Base-by-base conservation (phyloP, 1,139 yeast genomes). In the Saccharomyces pastorianus region DNA sequence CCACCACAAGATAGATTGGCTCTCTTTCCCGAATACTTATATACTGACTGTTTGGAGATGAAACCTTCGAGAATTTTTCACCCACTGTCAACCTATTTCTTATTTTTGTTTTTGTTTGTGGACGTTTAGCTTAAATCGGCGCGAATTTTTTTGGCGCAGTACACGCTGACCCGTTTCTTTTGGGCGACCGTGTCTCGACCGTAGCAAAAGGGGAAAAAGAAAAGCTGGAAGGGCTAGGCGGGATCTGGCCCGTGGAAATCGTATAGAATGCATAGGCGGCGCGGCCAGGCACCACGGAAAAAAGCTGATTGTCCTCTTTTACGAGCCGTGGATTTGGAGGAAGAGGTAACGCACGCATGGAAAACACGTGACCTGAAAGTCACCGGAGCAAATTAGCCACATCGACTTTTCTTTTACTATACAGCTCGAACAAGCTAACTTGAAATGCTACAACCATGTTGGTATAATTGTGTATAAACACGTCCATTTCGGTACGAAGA, bases 11-110 rank as follows among this genome's bases (percentile, higher is more conserved):
- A 20, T 6, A 38, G 25, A 6, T 38, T 38, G 25, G 4, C 44
- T 17, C 25, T 38, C 44, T 38, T 38, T 38, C 26, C 11, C 11
- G 44, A 38, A 38, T 38, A 38, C 44, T 38, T 38, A 38, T 38
- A 38, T 38, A 38, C 26, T 13, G 44, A 20, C 44, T 20, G 44
- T 38, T 38, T 17, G 44, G n/a, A 17, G 44, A 17, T 38, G 44
- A 38, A 38, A 38, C 44, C 44, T 38, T 38, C 44, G 44, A 38
- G 44, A 38, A 38, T 38, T 38, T 34, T 38, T 38, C 44, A 38
- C 44, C 44, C 44, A 38, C n/a, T 38, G 44, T 38, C 17, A 11
- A 20, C 44, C 20, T 38, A 25, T 38, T 38, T 17, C 44, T 38
- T 38, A 38, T 38, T 38, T 38, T 38, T 20, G 44, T 38, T 38